These are phyloP conservation scores for Fusarium domesticum DNA, from an alignment of 2,329 filamentous ascomycete species.

Conservation along the genomic window DNA sequence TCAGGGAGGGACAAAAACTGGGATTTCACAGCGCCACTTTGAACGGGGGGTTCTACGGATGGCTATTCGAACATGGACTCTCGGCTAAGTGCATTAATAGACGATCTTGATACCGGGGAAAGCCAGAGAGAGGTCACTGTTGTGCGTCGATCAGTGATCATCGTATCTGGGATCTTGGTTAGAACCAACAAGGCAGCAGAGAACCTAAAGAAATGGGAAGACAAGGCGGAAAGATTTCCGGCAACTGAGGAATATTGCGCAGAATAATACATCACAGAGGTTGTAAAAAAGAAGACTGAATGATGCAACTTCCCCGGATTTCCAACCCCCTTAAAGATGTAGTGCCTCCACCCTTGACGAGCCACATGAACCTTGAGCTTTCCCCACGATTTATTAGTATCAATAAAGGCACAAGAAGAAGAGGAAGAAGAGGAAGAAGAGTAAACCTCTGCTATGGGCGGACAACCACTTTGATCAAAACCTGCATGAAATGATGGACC, in stretches of 20 bases:
- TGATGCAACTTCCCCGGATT: too few relatives aligned
- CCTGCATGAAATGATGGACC: too few relatives aligned
- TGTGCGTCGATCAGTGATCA: not conserved
- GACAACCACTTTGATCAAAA: too few relatives aligned
- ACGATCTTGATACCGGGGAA: not conserved
- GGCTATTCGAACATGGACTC: not conserved
- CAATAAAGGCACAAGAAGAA: too few relatives aligned
- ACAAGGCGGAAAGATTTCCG: not conserved
- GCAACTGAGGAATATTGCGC: not conserved
- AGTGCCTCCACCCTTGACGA: too few relatives aligned
- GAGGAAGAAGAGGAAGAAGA: too few relatives aligned
- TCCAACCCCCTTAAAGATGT: too few relatives aligned
- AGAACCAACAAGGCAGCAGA: not conserved
- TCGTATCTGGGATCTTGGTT: not conserved
- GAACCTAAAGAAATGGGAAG: not conserved
- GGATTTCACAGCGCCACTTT: not conserved
- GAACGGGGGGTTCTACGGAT: not conserved
- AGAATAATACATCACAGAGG: not conserved
- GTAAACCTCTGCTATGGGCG: too few relatives aligned
- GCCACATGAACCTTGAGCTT: too few relatives aligned
- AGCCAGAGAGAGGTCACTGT: too few relatives aligned
- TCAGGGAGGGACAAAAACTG: not conserved
- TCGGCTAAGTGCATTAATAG: not conserved
- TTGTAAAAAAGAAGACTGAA: not conserved
- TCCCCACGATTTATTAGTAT: too few relatives aligned